Evolutionary conservation across 768 basidiomycete genomes (phyloP), one percentile per base, ranked within the genome.

Genomic region (Agaricus subrufescens): DNA sequence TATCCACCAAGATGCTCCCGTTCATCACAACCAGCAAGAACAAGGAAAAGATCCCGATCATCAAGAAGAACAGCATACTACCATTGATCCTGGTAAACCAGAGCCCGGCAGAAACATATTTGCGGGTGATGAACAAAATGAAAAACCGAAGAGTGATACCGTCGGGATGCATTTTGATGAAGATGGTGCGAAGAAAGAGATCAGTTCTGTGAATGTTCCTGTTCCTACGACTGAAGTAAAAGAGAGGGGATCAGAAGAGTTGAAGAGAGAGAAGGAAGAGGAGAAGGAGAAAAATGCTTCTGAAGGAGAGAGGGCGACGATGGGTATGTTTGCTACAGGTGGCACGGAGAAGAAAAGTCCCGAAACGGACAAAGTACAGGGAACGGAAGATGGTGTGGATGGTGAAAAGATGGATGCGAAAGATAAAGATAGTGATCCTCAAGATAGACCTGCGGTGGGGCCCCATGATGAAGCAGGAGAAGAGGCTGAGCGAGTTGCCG

Each of bases 61-160:
- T 19, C 50, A 58, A 19, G 46, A 62, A 11, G 49, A 46, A 9
- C 51, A 8, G 3, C 46, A 46, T 19, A 66, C 72, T 0, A 59
- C 76, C 2, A 72, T 76, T 11, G 69, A 56, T 46, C 55, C 75
- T 23, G 81, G 79, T 10, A 79, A 81, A 54, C 72, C 87, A 0
- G 89, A 89, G 61, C 91, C 91, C 0, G 91, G 91, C 0, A 76
- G 71, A 14, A 85, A 93, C 65, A 76, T 91, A 56, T 93, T 93
- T 26, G 56, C 52, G 23, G 26, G 38, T 14, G 45, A 25, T 9
- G 55, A 19, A 19, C 50, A 30, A 34, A 55, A 23, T n/a, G 45
- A 30, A 30, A 52, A 56, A 46, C 64, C 73, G 46, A 81, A 79
- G 70, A 87, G 85, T 61, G 66, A 72, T 47, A 60, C 58, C 0